Evolutionary conservation across 169 alveolate species (phyloP), one percentile per base, ranked within the genome.

Genomic region (Perkinsus chesapeaki): DNA sequence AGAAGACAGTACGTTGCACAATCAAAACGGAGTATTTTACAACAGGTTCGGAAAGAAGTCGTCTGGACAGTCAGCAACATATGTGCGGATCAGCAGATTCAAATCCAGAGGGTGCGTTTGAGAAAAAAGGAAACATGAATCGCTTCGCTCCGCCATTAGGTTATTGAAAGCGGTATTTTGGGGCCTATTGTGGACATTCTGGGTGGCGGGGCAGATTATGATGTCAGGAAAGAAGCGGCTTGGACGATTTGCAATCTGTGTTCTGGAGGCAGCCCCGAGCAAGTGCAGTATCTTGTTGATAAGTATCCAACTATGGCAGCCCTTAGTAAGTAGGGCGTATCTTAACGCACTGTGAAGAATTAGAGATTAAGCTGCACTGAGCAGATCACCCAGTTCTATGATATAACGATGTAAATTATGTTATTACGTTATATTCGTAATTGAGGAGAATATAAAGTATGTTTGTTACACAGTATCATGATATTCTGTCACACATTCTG

Each of bases 201-300:
- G 48, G 96, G 96, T 48, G 98, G 97, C 94, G 82, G 36, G 3
- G 31, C 12, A 0, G 98, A 97, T 92, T 95, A 95, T 92, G 99
- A 97, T 39, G 97, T 98, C 31, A 96, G 97, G 95, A 96, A 97
- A 93, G 99, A 98, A 96, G 99, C 99, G 48, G 98, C 98, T 47
- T 98, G 99, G 99, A 98, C 99, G 1, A 96, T 98, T 72, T 97
- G 99, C 94, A 98, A 98, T 94, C 98, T 98, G 12, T 97, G 99
- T 36, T 96, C 99, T 39, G 98, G 98, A 0, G 99, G 99, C 39
- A 97, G 96, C 27, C 93, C 94, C 37, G 97, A 96, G 48, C 98
- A 98, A 93, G 96, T 98, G 34, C 96, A 96, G 91, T 93, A 93
- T 39, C 93, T 98, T 34, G 98, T 60, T 1, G 82, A 60, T 16